Conservation (phyloP, 202 grass and related monocot genomes). For the Elaeis oleifera region DNA sequence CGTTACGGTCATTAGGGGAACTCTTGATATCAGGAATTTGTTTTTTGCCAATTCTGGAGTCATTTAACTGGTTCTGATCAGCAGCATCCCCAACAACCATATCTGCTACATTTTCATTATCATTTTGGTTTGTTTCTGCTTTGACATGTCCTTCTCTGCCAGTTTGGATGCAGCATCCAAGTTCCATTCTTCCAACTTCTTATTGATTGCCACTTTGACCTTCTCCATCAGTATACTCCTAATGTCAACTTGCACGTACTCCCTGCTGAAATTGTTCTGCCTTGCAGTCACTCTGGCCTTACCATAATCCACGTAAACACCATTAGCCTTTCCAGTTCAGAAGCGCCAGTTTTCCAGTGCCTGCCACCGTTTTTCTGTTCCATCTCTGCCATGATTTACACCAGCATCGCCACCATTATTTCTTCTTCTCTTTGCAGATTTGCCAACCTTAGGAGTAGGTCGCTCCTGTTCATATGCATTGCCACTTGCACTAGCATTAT, state of each 20-base stretch:
- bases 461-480: no score
- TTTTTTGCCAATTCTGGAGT: neutral
- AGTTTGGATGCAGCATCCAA: neutral
- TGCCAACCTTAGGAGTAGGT: no score
- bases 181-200: constrained; percentile 16
- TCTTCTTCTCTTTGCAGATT: no score
- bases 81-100: neutral
- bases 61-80: neutral
- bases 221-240: constrained; percentile 9
- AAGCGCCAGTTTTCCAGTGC: neutral
- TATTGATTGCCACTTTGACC: constrained; percentile 10
- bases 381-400: no score
- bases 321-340: constrained; percentile 19
- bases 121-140: constrained; percentile 9
- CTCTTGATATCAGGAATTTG: neutral
- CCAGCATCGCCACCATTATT: no score
- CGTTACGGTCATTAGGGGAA: neutral
- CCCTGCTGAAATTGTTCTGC: neutral
- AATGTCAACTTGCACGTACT: neutral
- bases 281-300: neutral
- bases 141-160: constrained; percentile 2
- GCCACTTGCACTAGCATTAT: no score
- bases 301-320: neutral
- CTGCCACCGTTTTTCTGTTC: no score
- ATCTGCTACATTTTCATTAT: neutral